A percentile compares a stretch with the other conserved stretches of the same genome.
These are phyloP conservation scores for Ustilago cynodontis DNA, from an alignment of 1,284 basidiomycete genomes.

Conservation along the genomic window DNA sequence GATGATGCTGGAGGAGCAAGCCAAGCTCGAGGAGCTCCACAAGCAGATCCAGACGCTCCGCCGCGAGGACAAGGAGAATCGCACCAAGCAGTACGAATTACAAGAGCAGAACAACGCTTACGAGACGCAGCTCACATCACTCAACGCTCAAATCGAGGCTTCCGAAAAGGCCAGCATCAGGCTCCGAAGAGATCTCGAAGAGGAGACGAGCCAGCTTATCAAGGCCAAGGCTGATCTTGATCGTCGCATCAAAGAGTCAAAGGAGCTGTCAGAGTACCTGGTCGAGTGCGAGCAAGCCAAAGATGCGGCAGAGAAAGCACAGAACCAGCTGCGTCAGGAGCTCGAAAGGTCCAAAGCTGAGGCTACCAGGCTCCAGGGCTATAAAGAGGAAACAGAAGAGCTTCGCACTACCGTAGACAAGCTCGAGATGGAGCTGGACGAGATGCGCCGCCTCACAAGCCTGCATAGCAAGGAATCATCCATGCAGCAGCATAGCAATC, in stretches of 20 bases:
- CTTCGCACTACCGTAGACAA: slow-evolving; percentile 37
- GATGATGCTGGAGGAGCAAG: slow-evolving; percentile 41
- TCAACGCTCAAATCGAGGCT: slow-evolving; percentile 39
- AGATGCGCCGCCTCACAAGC: slow-evolving; percentile 38
- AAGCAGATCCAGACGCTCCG: slow-evolving; percentile 46
- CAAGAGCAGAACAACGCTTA: slow-evolving; percentile 44
- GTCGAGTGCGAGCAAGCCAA: slow-evolving; percentile 43
- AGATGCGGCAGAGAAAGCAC: slow-evolving; percentile 21
- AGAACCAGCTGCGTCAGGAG: slow-evolving; percentile 26
- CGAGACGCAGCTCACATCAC: slow-evolving; percentile 33
- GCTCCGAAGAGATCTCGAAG: slow-evolving; percentile 45
- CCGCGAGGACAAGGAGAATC: slow-evolving; percentile 43
- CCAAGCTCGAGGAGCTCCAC: slow-evolving; percentile 41
- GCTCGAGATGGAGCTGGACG: slow-evolving; percentile 50
- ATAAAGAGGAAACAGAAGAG: slow-evolving; percentile 41
- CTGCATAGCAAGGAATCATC: slow-evolving; percentile 43
- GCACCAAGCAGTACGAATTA: slow-evolving; percentile 36
- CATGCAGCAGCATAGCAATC: slow-evolving; percentile 66
- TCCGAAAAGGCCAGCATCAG: slow-evolving; percentile 36
- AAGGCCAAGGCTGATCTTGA: slow-evolving; percentile 41
- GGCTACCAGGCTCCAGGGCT: slow-evolving; percentile 28
- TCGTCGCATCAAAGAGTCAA: slow-evolving; percentile 32
- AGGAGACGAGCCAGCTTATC: slow-evolving; percentile 36
- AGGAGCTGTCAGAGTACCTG: slow-evolving; percentile 43
- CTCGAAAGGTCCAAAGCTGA: slow-evolving; percentile 35